Evolutionary conservation across 2,329 filamentous ascomycete species (phyloP), one percentile per base, ranked within the genome.

Genomic region (Cladosporium colombiae): DNA sequence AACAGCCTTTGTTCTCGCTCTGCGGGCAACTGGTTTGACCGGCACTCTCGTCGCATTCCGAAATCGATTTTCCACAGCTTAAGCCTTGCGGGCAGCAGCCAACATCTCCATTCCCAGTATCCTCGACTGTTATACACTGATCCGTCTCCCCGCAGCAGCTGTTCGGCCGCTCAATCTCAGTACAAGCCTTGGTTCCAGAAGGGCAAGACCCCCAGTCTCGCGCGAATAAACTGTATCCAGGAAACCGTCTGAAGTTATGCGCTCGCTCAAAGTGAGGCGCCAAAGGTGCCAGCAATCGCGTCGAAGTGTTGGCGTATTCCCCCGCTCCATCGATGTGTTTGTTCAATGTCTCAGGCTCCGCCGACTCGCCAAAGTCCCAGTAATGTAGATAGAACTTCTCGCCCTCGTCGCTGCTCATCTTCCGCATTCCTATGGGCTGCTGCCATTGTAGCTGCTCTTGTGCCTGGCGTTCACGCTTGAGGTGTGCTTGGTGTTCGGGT

Each of bases 311-410:
- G 31, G 55, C 33, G 37, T 31, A 37, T 23, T 35, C 18, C 29
- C 35, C 14, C 40, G 11, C 14, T 23, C 27, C 16, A 40, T 59
- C 50, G 40, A 49, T 46, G 21, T 57, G 33, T 23, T 65, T 55
- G 2, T 46, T 5, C 27, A 59, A 25, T 44, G 61, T 62, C 35
- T 66, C 52, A 29, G 49, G 21, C 40, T 23, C 58, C 14, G 46
- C 49, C 21, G 49, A 40, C 53, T 73, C 73, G 3, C 77, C 79
- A 62, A 83, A 83, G 65, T 80, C 77, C 82, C 80, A 88, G 75
- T 92, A 89, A 53, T 91, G 84, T 65, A 88, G 80, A 70, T 88
- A 86, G 74, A 94, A 89, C 82, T 92, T 95, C 74, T 91, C 89
- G 67, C 86, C 86, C 59, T 87, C 85, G 73, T 92, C 88, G 5